Percentiles rank a stretch among this genome's conserved stretches.
phyloP scores from a whole-genome alignment of 306 rosid species.

The Lathyrus tuberosus region DNA sequence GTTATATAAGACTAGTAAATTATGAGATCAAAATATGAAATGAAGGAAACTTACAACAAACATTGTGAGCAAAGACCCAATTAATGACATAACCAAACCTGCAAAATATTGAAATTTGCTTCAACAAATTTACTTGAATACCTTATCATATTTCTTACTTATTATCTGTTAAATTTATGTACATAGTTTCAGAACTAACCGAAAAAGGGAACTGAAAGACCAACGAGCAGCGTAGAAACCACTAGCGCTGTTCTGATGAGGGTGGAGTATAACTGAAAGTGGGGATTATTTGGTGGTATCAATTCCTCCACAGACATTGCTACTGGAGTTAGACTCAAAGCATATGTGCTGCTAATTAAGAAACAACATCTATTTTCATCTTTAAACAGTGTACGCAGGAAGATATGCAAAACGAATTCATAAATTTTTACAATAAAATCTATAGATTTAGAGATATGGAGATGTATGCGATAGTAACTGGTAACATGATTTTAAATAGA shows the following conservation, averaged over 20 bases:
- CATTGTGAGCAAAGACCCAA: slow-evolving; percentile 90
- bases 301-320: slow-evolving; percentile 90
- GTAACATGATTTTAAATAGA: neutral
- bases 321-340: slow-evolving; percentile 84
- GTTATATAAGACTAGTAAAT: neutral
- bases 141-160: no score
- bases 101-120: slow-evolving; percentile 10
- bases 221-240: slow-evolving; percentile 71
- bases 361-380: slow-evolving; percentile 34
- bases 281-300: slow-evolving; percentile 63
- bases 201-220: slow-evolving; percentile 81
- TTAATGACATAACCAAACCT: slow-evolving; percentile 92
- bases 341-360: slow-evolving; percentile 77
- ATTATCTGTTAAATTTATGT: no score
- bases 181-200: slow-evolving; percentile 49
- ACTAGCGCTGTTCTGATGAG: slow-evolving; percentile 76
- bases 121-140: no score
- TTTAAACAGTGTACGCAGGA: slow-evolving; percentile 12
- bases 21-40: neutral
- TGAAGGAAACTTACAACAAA: slow-evolving; percentile 72
- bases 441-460: neutral
- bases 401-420: neutral
- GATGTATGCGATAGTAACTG: neutral
- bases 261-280: slow-evolving; percentile 55
- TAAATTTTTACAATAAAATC: neutral